Percentiles rank a stretch among this genome's conserved stretches.
These are phyloP conservation scores for Fusarium drepaniforme DNA, from an alignment of 2,329 filamentous ascomycete species.

Conservation along the genomic window DNA sequence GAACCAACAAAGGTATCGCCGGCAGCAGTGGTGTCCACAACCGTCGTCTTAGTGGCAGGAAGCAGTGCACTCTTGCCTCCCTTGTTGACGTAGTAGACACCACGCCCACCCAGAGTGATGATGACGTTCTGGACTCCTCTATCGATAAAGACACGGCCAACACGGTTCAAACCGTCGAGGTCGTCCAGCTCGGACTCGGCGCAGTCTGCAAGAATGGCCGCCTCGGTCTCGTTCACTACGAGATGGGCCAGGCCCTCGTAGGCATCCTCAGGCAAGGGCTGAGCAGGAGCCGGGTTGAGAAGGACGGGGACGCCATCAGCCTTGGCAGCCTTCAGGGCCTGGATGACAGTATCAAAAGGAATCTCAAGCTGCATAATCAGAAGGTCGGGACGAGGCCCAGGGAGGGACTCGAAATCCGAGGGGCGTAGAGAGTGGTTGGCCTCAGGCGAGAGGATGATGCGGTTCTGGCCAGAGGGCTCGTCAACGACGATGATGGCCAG, in stretches of 20 bases:
- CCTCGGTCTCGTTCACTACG: slow-evolving; percentile 92
- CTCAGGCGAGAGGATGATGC: slow-evolving; percentile 80
- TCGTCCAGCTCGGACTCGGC: slow-evolving; percentile 62
- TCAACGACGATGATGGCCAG: slow-evolving; percentile 83
- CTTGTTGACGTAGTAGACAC: slow-evolving; percentile 74
- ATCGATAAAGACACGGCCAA: slow-evolving; percentile 72
- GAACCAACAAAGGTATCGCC: slow-evolving; percentile 95
- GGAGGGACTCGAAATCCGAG: slow-evolving; percentile 50
- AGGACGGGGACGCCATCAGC: slow-evolving; percentile 70
- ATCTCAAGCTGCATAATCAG: slow-evolving; percentile 86
- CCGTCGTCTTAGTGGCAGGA: slow-evolving; percentile 75
- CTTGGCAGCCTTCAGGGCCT: slow-evolving; percentile 66
- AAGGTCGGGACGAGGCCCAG: slow-evolving; percentile 65
- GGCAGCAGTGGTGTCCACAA: slow-evolving; percentile 94
- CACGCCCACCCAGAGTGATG: slow-evolving; percentile 85
- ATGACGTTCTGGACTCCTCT: slow-evolving; percentile 82
- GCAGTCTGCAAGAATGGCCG: slow-evolving; percentile 75
- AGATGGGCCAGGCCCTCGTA: slow-evolving; percentile 80
- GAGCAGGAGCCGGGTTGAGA: slow-evolving; percentile 87
- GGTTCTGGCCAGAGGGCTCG: slow-evolving; percentile 78
- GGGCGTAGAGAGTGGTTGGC: slow-evolving; percentile 70
- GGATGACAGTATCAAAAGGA: slow-evolving; percentile 73
- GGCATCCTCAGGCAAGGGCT: slow-evolving; percentile 73
- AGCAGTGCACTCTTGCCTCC: slow-evolving; percentile 61
- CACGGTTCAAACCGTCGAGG: slow-evolving; percentile 56